phyloP scores from a whole-genome alignment of 2,329 filamentous ascomycete genomes.

The Aspergillus japonicus region DNA sequence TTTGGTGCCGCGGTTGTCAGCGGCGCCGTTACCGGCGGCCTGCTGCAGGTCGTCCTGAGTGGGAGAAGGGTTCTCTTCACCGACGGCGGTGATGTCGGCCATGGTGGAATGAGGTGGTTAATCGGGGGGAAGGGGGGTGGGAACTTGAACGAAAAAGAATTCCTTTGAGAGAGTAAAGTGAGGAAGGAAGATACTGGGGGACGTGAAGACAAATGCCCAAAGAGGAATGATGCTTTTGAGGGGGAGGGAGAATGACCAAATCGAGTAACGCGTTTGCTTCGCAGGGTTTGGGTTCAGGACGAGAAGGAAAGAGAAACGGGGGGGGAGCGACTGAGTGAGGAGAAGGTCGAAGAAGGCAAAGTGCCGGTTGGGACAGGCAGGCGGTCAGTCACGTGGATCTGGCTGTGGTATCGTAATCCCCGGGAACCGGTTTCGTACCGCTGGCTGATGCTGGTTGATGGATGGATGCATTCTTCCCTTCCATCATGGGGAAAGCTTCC shows the following conservation, averaged over 20 bases:
- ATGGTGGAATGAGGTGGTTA: constrained; percentile 46
- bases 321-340: constrained; percentile 11
- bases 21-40: constrained; percentile 65
- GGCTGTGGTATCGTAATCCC: not conserved
- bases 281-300: constrained; percentile 43
- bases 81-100: constrained; percentile 78
- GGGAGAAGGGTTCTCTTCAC: constrained; percentile 71
- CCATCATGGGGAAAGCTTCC: no score
- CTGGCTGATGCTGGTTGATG: no score
- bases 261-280: constrained; percentile 49
- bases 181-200: constrained; percentile 20
- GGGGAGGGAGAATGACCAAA: constrained; percentile 44
- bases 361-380: constrained; percentile 29
- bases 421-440: no score
- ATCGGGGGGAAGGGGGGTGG: constrained; percentile 5
- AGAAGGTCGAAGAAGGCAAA: constrained; percentile 38
- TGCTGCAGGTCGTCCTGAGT: constrained; percentile 68
- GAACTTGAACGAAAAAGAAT: constrained; percentile 11
- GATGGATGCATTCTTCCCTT: no score
- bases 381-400: constrained; percentile 32
- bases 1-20: constrained; percentile 82
- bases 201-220: constrained; percentile 36
- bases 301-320: constrained; percentile 31
- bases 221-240: constrained; percentile 46
- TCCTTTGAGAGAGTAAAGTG: constrained; percentile 10